Evolutionary conservation across 768 basidiomycete species (phyloP).

Genomic region (Pulveroboletus sp.): DNA sequence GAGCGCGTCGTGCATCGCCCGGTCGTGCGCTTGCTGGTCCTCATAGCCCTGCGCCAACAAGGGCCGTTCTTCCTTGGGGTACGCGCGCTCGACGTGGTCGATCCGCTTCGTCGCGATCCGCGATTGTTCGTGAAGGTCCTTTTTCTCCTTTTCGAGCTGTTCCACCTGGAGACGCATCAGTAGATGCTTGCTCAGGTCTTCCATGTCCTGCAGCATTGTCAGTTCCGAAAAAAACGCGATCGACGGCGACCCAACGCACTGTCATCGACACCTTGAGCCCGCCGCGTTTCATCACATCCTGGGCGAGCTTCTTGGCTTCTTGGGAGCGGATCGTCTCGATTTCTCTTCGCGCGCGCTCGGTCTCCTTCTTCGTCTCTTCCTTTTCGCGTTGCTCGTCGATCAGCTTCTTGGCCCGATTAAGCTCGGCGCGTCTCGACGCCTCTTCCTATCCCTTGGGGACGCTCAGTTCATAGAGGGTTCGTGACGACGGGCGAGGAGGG

Average conservation of each 20-base stretch:
- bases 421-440: constrained; percentile 70
- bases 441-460: constrained; percentile 89
- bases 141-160: constrained; percentile 96
- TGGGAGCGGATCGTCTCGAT: constrained; percentile 54
- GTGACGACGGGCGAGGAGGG: constrained; percentile 78
- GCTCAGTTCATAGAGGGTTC: constrained; percentile 82
- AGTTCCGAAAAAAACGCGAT: neutral
- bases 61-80: constrained; percentile 88
- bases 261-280: constrained; percentile 68
- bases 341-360: constrained; percentile 72
- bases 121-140: constrained; percentile 74
- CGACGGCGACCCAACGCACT: constrained; percentile 37
- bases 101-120: constrained; percentile 84
- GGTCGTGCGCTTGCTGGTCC: constrained; percentile 75
- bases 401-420: constrained; percentile 60
- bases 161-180: constrained; percentile 89
- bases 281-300: constrained; percentile 76
- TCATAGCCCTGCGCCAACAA: constrained; percentile 85
- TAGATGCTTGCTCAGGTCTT: constrained; percentile 78
- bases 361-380: constrained; percentile 66
- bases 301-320: constrained; percentile 86
- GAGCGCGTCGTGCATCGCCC: constrained; percentile 57
- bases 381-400: constrained; percentile 57
- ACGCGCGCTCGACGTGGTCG: constrained; percentile 93
- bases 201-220: constrained; percentile 57